A percentile compares a stretch with the other conserved stretches of the same genome.
These are phyloP conservation scores for Backusella macrospora DNA, from an alignment of 192 early-diverging fungal genomes.

Conservation along the genomic window DNA sequence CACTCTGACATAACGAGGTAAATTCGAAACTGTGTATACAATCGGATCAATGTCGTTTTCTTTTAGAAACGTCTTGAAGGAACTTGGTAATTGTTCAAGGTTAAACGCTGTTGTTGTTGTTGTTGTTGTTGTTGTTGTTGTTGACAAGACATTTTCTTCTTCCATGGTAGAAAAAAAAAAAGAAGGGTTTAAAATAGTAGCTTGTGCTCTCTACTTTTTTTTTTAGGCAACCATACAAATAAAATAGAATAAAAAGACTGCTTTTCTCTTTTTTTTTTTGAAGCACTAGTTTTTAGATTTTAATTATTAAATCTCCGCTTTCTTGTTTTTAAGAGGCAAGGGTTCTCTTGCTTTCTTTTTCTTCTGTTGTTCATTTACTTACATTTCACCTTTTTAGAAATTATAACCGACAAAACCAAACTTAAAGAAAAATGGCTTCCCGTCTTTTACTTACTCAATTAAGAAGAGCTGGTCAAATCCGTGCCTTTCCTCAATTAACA, in stretches of 20 bases:
- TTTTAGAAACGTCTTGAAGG: conserved; percentile 69
- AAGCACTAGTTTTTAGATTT: too few relatives aligned
- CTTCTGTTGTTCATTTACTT: background rate
- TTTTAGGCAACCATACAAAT: too few relatives aligned
- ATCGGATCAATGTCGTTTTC: conserved; percentile 69
- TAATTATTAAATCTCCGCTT: background rate
- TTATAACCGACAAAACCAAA: background rate
- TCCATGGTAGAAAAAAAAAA: too few relatives aligned
- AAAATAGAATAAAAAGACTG: too few relatives aligned
- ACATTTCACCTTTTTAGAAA: background rate
- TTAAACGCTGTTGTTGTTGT: conserved; percentile 13
- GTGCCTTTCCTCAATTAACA: background rate
- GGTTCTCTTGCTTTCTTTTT: background rate
- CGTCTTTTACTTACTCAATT: conserved; percentile 6
- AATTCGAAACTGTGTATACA: conserved; percentile 60
- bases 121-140: background rate
- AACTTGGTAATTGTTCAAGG: conserved; percentile 49
- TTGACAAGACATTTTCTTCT: too few relatives aligned
- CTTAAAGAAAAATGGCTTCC: background rate
- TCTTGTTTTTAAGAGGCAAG: background rate
- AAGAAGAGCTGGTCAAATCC: background rate
- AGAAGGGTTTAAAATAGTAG: too few relatives aligned
- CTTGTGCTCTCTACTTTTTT: too few relatives aligned
- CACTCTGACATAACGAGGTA: conserved; percentile 81
- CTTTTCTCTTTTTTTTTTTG: too few relatives aligned